phyloP scores from a whole-genome alignment of 306 rosid genomes.

The Canavalia ensiformis region DNA sequence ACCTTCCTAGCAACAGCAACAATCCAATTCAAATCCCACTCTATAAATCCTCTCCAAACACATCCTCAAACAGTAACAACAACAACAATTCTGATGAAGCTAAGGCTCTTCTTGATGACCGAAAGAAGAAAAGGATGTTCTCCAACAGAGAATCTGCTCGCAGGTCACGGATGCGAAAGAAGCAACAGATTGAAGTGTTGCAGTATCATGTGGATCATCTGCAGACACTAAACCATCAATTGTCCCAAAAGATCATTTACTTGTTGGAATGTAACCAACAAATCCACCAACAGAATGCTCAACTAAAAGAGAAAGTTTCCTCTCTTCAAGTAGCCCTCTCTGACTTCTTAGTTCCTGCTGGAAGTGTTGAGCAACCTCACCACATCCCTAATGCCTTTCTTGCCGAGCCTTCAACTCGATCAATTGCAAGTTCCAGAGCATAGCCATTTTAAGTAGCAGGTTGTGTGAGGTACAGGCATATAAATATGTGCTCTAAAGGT shows the following conservation, averaged over 20 bases:
- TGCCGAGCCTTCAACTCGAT: slow-evolving; percentile 46
- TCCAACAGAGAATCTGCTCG: slow-evolving; percentile 87
- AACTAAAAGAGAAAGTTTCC: slow-evolving; percentile 53
- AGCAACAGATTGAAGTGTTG: slow-evolving; percentile 56
- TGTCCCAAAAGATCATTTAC: slow-evolving; percentile 56
- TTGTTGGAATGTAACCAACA: slow-evolving; percentile 59
- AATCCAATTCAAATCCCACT: slow-evolving; percentile 44
- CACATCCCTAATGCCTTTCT: slow-evolving; percentile 42
- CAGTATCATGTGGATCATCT: slow-evolving; percentile 51
- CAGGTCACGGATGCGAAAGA: slow-evolving; percentile 76
- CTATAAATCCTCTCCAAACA: slow-evolving; percentile 49
- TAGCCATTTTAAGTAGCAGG: slow-evolving; percentile 21
- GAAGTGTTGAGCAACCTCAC: slow-evolving; percentile 43
- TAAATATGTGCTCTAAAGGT: slow-evolving; percentile 6
- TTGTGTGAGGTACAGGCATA: slow-evolving; percentile 1
- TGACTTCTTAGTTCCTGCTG: slow-evolving; percentile 40
- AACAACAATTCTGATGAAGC: slow-evolving; percentile 67
- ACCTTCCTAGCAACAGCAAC: slow-evolving; percentile 40
- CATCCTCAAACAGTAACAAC: slow-evolving; percentile 65
- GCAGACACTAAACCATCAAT: slow-evolving; percentile 54
- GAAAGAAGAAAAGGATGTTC: slow-evolving; percentile 80
- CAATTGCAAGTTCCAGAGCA: slow-evolving; percentile 42
- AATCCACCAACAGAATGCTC: slow-evolving; percentile 55
- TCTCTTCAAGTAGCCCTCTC: slow-evolving; percentile 53
- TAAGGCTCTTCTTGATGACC: slow-evolving; percentile 68